Conservation (phyloP, 73 alveolate genomes). For the Stentor roeselii region DNA sequence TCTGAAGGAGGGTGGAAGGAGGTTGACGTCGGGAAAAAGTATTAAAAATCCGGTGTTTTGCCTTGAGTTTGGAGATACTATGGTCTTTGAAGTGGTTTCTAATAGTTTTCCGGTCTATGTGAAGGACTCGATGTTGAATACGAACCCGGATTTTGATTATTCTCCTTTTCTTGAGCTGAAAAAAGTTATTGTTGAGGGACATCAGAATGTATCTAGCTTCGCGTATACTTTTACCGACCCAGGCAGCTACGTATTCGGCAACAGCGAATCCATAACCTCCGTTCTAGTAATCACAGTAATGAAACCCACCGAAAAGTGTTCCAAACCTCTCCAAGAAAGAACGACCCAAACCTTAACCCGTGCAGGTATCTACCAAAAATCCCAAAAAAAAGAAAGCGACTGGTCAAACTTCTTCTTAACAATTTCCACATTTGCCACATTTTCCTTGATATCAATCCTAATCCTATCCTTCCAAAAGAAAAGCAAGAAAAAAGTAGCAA, state of each 20-base stretch:
- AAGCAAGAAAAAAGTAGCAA: not conserved
- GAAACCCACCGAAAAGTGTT: not conserved
- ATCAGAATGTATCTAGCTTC: not conserved
- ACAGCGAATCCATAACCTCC: not conserved
- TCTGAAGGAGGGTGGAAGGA: not conserved
- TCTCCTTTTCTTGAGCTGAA: conserved; percentile 31
- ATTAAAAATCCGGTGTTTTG: conserved; percentile 58
- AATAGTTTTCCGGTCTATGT: conserved; percentile 49
- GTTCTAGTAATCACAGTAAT: not conserved
- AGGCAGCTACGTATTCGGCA: not conserved
- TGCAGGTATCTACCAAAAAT: not conserved
- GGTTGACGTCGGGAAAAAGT: not conserved
- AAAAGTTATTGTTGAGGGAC: not conserved
- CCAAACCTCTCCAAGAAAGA: not conserved
- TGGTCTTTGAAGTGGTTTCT: conserved; percentile 32
- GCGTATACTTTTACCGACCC: not conserved
- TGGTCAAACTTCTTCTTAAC: not conserved
- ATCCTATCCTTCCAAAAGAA: not conserved
- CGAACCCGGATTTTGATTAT: conserved; percentile 52
- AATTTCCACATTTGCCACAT: not conserved
- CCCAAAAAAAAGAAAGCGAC: not conserved
- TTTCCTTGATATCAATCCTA: not conserved
- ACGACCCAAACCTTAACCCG: not conserved
- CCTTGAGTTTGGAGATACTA: conserved; percentile 38
- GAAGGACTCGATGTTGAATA: conserved; percentile 48